These are phyloP conservation scores for Naganishia kalamii DNA, from an alignment of 768 basidiomycete species.

Conservation along the genomic window DNA sequence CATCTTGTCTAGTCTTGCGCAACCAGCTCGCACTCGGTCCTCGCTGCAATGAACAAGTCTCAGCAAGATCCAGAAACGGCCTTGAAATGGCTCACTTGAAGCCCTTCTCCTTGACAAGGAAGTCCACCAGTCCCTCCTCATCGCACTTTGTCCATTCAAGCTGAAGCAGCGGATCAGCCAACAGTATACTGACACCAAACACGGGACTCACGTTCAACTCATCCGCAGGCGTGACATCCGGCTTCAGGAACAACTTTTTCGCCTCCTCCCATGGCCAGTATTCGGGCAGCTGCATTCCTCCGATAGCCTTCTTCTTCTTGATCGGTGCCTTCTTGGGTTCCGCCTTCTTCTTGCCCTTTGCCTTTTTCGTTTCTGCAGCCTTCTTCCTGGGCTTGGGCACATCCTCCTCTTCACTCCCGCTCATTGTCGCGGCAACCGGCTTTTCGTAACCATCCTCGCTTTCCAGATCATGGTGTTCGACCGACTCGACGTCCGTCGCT, in stretches of 20 bases:
- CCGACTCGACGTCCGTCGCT: conserved; percentile 10
- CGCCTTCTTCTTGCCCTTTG: conserved; percentile 48
- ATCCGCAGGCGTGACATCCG: conserved; percentile 79
- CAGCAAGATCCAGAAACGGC: background rate
- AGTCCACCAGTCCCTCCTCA: conserved; percentile 84
- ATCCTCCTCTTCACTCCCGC: conserved; percentile 49
- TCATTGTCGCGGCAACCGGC: conserved; percentile 19
- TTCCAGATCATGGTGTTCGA: conserved; percentile 20
- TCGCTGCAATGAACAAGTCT: conserved; percentile 55
- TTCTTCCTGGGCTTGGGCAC: conserved; percentile 51
- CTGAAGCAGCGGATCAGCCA: conserved; percentile 48
- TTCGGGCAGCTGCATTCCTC: conserved; percentile 73
- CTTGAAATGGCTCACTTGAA: conserved; percentile 66
- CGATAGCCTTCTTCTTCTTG: conserved; percentile 56
- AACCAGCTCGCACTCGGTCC: conserved; percentile 90
- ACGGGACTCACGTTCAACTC: conserved; percentile 64
- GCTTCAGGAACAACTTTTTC: conserved; percentile 78
- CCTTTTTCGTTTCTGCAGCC: conserved; percentile 47
- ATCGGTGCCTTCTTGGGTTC: conserved; percentile 41
- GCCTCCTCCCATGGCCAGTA: conserved; percentile 98
- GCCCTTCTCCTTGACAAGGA: conserved; percentile 88
- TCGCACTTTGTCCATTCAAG: conserved; percentile 93
- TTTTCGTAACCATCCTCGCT: conserved; percentile 28
- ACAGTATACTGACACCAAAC: background rate
- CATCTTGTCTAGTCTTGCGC: conserved; percentile 82